These are phyloP conservation scores for Chytridiales sp. DNA, from an alignment of 371 early-diverging fungal species.

Conservation along the genomic window DNA sequence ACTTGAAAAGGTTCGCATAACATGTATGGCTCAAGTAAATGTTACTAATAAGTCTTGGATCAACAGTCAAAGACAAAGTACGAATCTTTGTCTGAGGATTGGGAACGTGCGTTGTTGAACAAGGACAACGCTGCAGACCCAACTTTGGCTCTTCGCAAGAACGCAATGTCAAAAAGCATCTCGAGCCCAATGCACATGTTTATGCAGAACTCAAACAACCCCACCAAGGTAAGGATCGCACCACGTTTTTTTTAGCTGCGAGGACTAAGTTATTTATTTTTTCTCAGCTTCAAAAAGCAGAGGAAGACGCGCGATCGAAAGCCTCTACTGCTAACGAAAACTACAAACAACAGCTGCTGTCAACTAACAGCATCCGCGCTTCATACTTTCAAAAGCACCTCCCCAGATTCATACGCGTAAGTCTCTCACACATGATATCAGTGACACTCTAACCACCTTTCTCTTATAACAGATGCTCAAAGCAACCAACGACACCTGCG, in stretches of 20 bases:
- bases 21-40: too few relatives aligned
- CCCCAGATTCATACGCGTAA: constrained; percentile 63
- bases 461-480: constrained; percentile 53
- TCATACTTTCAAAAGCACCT: constrained; percentile 63
- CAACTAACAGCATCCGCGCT: constrained; percentile 60
- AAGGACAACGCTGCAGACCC: constrained; percentile 15
- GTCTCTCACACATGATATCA: constrained; percentile 1
- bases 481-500: constrained; percentile 70
- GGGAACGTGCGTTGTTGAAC: constrained; percentile 67
- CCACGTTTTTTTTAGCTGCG: constrained; percentile 1
- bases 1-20: constrained; percentile 76
- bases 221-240: constrained; percentile 22
- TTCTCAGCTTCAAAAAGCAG: constrained; percentile 60
- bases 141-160: constrained; percentile 1
- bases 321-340: constrained; percentile 68
- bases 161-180: constrained; percentile 44
- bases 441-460: background rate
- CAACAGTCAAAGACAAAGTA: constrained; percentile 64
- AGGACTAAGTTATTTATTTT: constrained; percentile 8
- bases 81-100: constrained; percentile 67
- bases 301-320: constrained; percentile 68
- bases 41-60: background rate
- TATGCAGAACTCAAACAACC: constrained; percentile 40
- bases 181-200: constrained; percentile 50
- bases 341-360: constrained; percentile 65